phyloP scores from a whole-genome alignment of 306 rosid genomes.

The Cucumis hystrix region DNA sequence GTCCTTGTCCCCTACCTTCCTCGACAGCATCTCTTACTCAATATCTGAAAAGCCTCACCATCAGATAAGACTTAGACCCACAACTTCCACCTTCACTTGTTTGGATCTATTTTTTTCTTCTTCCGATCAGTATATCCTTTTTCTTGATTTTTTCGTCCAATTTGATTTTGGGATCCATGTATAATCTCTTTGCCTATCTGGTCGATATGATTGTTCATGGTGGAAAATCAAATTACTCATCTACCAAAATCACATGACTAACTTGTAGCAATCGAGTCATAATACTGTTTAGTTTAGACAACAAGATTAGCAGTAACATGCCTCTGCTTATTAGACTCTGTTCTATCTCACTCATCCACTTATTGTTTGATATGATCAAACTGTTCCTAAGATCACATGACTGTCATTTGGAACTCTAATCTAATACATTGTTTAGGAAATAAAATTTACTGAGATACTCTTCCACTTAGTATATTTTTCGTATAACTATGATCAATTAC shows the following conservation, averaged over 20 bases:
- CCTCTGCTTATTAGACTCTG: neutral
- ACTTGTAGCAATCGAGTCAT: neutral
- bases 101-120: neutral
- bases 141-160: neutral
- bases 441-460: neutral
- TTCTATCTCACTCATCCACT: neutral
- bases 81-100: neutral
- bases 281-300: neutral
- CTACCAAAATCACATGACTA: neutral
- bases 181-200: neutral
- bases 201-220: neutral
- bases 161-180: neutral
- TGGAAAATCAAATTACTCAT: neutral
- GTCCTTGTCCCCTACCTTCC: conserved; percentile 1
- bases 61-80: neutral
- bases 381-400: neutral
- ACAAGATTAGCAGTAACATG: neutral
- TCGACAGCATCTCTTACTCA: conserved; percentile 9
- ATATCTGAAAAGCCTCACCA: neutral
- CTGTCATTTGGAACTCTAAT: neutral
- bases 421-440: neutral
- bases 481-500: no score
- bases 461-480: neutral
- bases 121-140: neutral
- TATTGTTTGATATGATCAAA: neutral